Evolutionary conservation across 495 filamentous ascomycete genomes (phyloP).

Genomic region (Podospora tetraspora): DNA sequence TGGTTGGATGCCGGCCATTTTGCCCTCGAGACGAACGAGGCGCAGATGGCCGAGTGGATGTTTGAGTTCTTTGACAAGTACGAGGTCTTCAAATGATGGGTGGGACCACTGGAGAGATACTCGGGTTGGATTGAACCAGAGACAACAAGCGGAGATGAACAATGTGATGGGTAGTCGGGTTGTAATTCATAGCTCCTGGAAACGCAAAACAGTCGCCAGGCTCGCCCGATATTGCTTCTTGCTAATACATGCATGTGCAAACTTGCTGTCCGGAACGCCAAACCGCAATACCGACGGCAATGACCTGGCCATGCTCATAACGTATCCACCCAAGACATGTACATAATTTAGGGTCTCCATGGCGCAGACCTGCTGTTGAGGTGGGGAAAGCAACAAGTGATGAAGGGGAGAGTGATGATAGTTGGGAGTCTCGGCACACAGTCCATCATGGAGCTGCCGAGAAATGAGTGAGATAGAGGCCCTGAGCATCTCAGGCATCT

Average conservation of each 20-base stretch:
- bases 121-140: background rate
- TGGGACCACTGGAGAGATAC: background rate
- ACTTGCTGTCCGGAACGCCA: conserved; percentile 17
- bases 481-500: background rate
- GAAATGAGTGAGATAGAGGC: background rate
- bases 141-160: background rate
- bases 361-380: background rate
- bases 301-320: background rate
- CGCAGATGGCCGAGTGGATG: conserved; percentile 45
- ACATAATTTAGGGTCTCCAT: background rate
- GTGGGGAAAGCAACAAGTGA: background rate
- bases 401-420: background rate
- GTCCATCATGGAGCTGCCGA: background rate
- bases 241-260: conserved; percentile 14
- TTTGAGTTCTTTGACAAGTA: conserved; percentile 41
- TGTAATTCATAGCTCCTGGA: background rate
- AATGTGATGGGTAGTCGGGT: background rate
- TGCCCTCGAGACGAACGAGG: conserved; percentile 52
- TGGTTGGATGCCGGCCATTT: conserved; percentile 59
- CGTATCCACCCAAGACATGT: background rate
- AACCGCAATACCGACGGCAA: background rate
- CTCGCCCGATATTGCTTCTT: conserved; percentile 7
- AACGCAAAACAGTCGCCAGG: background rate
- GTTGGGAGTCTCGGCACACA: background rate
- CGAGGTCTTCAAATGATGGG: conserved; percentile 10